These are phyloP conservation scores for Pythium sukuiense DNA, from an alignment of 352 stramenopile genomes.

Conservation along the genomic window DNA sequence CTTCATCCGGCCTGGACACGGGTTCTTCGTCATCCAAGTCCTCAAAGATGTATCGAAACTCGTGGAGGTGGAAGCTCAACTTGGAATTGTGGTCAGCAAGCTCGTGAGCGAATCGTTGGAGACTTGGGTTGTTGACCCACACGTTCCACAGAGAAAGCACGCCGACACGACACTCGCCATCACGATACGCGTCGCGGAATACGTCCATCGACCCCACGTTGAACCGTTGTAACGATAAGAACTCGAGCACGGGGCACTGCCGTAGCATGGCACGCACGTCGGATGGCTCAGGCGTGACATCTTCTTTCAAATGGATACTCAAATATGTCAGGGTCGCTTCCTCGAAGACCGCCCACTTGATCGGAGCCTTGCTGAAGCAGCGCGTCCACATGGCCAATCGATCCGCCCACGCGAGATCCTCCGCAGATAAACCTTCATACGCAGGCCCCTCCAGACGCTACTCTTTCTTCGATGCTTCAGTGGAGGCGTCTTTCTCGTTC, in stretches of 20 bases:
- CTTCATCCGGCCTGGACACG: background rate
- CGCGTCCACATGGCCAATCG: background rate
- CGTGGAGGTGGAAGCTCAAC: background rate
- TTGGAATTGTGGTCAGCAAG: background rate
- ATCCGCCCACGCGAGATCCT: background rate
- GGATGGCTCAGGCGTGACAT: background rate
- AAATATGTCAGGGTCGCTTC: background rate
- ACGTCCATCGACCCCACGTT: constrained; percentile 5
- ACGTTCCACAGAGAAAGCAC: constrained; percentile 14
- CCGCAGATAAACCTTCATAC: background rate
- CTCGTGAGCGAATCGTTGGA: constrained; percentile 5
- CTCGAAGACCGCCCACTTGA: background rate
- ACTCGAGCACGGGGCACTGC: background rate
- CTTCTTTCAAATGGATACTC: background rate
- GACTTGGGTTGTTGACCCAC: constrained; percentile 2
- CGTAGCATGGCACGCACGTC: background rate
- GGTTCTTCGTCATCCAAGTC: background rate
- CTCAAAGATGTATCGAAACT: constrained; percentile 16
- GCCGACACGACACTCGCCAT: background rate
- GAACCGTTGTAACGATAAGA: constrained; percentile 7
- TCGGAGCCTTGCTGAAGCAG: background rate
- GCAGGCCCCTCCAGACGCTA: background rate
- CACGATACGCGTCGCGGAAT: constrained; percentile 7
- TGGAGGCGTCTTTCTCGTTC: background rate
- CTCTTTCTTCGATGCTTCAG: background rate